Percentiles rank a stretch among this genome's conserved stretches.
These are phyloP conservation scores for Dispira simplex DNA, from an alignment of 192 early-diverging fungal species.

Conservation along the genomic window DNA sequence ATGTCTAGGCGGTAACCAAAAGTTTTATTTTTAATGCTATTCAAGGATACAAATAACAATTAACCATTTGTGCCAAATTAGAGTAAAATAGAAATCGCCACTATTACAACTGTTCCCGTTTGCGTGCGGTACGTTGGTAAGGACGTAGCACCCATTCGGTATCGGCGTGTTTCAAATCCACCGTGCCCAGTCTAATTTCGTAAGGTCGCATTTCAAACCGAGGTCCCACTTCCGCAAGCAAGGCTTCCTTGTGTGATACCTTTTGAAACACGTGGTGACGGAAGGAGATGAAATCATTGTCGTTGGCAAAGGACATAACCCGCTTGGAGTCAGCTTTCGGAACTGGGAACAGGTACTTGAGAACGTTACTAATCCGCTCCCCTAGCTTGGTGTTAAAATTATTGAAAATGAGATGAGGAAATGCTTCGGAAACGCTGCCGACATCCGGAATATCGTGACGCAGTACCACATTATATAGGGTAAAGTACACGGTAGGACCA, in stretches of 20 bases:
- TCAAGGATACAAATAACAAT: too few relatives aligned
- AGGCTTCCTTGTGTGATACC: slow-evolving; percentile 73
- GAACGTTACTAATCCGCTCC: slow-evolving; percentile 60
- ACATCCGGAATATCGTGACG: slow-evolving; percentile 94
- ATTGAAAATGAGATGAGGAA: slow-evolving; percentile 92
- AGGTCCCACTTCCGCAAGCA: slow-evolving; percentile 93
- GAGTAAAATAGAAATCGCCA: too few relatives aligned
- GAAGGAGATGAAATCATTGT: slow-evolving; percentile 93
- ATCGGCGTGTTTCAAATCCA: slow-evolving; percentile 88
- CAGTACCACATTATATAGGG: slow-evolving; percentile 92
- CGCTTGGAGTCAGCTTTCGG: slow-evolving; percentile 92
- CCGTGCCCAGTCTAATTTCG: slow-evolving; percentile 91
- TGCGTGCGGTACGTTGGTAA: slow-evolving; percentile 75
- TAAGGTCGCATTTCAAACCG: slow-evolving; percentile 96
- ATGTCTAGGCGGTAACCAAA: too few relatives aligned
- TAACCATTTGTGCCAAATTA: too few relatives aligned
- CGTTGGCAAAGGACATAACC: slow-evolving; percentile 95
- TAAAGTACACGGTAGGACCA: slow-evolving; percentile 96
- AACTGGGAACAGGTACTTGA: slow-evolving; percentile 95
- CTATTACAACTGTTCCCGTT: slow-evolving; percentile 13
- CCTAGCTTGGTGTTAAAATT: slow-evolving; percentile 87
- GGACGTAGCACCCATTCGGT: slow-evolving; percentile 93
- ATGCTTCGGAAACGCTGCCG: slow-evolving; percentile 95
- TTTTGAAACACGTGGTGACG: slow-evolving; percentile 94
- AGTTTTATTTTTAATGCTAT: too few relatives aligned